Evolutionary conservation across 768 basidiomycete genomes (phyloP), one percentile per base, ranked within the genome.

Genomic region (Lentinus brumalis): DNA sequence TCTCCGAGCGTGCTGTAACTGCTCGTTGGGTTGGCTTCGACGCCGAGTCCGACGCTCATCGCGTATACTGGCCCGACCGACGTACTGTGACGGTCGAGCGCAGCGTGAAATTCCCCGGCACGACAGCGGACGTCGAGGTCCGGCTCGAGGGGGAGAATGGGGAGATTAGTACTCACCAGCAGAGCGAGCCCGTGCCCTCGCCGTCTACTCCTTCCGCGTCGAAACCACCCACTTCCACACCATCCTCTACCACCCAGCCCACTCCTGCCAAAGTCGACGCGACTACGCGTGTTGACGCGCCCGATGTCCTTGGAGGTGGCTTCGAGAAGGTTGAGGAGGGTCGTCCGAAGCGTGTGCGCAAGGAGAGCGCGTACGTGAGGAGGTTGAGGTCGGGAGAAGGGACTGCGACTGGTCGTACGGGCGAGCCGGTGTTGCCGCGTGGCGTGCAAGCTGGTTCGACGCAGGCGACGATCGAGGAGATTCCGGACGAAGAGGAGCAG

Each of bases 61-160:
- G 69, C 4, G 66, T 78, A 11, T 79, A 77, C 57, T 79, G 74
- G 75, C 71, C 71, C 0, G 57, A 64, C 11, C 70, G 62, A 16
- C 64, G 54, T 3, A 47, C 61, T 0, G 62, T 77, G 1, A 66
- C 67, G 0, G 67, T 74, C 18, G 69, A 77, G 51, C 59, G 66
- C 4, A 73, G 69, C 50, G 61, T 77, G 26, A 31, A 50, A 21
- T 10, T 50, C 5, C 38, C 47, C 4, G 53, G 56, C 15, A n/a
- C 55, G 11, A 35, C 9, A 9, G 42, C 49, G 14, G 57, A 53
- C 12, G 50, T 60, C 35, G 51, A 60, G 52, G 59, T 57, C 18
- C 55, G 50, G 59, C 63, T 60, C 55, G 54, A 60, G 59, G 59
- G 58, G 63, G 59, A 58, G 55, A 32, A 44, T 1, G 50, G 21